Evolutionary conservation across 306 rosid genomes (phyloP).

Genomic region (Pachyrhizus erosus): DNA sequence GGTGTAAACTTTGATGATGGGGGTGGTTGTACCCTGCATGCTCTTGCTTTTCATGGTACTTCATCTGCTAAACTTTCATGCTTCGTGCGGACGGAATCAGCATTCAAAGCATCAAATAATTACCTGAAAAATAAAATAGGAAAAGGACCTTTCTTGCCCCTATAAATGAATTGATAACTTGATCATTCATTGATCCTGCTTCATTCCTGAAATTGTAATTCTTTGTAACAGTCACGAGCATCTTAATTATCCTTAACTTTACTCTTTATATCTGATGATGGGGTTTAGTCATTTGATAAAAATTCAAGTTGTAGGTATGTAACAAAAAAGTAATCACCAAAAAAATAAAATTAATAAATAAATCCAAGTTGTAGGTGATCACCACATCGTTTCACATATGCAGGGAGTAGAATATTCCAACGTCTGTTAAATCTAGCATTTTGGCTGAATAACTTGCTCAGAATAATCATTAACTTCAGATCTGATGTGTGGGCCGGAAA

Average conservation of each 20-base stretch:
- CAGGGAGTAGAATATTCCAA: conserved; percentile 6
- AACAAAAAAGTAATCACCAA: background rate
- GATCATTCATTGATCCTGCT: background rate
- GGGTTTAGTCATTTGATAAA: conserved; percentile 9
- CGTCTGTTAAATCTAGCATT: background rate
- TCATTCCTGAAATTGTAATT: background rate
- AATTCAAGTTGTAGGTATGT: background rate
- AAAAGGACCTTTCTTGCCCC: background rate
- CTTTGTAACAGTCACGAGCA: background rate
- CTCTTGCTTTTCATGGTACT: conserved; percentile 5
- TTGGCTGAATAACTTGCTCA: background rate
- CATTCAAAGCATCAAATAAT: background rate
- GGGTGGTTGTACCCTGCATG: conserved; percentile 50
- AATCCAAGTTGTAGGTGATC: conserved; percentile 1
- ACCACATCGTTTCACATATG: background rate
- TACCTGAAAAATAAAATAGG: background rate
- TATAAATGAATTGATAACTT: background rate
- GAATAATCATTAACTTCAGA: conserved; percentile 32
- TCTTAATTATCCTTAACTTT: background rate
- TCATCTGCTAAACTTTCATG: conserved; percentile 28
- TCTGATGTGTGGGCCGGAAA: background rate
- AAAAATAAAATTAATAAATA: background rate
- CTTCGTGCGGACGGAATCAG: conserved; percentile 4
- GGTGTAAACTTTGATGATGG: conserved; percentile 39
- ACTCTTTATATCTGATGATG: background rate